Percentiles rank a stretch among this genome's conserved stretches.
phyloP scores from a whole-genome alignment of 2,329 filamentous ascomycete genomes.

The Ophiostoma ulmi region DNA sequence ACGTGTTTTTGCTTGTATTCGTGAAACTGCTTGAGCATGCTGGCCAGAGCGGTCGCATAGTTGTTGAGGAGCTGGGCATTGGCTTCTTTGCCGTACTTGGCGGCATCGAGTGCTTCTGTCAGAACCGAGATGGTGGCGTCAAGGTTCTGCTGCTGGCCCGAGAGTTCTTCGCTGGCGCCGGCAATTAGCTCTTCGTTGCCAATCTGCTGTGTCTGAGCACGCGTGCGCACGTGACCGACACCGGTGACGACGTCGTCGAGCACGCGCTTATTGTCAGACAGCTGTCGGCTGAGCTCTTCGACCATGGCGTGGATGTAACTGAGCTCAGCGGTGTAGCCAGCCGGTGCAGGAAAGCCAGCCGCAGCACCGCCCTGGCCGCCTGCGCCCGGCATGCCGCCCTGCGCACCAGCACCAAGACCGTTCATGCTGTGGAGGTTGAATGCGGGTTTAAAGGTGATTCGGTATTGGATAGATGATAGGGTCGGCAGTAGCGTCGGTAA shows the following conservation, averaged over 20 bases:
- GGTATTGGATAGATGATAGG: background rate
- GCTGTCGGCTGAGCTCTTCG: slow-evolving; percentile 59
- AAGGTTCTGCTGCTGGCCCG: slow-evolving; percentile 48
- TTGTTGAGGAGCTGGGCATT: slow-evolving; percentile 55
- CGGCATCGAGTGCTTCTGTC: slow-evolving; percentile 57
- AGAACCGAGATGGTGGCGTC: slow-evolving; percentile 58
- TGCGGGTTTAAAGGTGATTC: background rate
- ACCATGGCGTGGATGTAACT: slow-evolving; percentile 65
- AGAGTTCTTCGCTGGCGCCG: slow-evolving; percentile 47
- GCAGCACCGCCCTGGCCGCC: slow-evolving; percentile 35
- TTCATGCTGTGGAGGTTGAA: slow-evolving; percentile 20
- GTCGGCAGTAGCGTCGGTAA: background rate
- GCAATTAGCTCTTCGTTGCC: slow-evolving; percentile 56
- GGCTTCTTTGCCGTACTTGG: slow-evolving; percentile 55
- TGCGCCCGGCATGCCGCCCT: slow-evolving; percentile 17
- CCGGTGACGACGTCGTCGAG: slow-evolving; percentile 61
- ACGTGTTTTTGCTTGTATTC: slow-evolving; percentile 61
- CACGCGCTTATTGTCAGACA: slow-evolving; percentile 56
- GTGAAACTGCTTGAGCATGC: slow-evolving; percentile 60
- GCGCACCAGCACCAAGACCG: slow-evolving; percentile 21
- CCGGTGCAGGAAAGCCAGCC: slow-evolving; percentile 55
- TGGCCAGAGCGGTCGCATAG: slow-evolving; percentile 53
- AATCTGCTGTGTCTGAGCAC: slow-evolving; percentile 48
- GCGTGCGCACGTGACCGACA: slow-evolving; percentile 56
- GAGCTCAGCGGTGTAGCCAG: slow-evolving; percentile 62